Evolutionary conservation across 805 yeast genomes (phyloP).

Genomic region (Yarrowia bubula): DNA sequence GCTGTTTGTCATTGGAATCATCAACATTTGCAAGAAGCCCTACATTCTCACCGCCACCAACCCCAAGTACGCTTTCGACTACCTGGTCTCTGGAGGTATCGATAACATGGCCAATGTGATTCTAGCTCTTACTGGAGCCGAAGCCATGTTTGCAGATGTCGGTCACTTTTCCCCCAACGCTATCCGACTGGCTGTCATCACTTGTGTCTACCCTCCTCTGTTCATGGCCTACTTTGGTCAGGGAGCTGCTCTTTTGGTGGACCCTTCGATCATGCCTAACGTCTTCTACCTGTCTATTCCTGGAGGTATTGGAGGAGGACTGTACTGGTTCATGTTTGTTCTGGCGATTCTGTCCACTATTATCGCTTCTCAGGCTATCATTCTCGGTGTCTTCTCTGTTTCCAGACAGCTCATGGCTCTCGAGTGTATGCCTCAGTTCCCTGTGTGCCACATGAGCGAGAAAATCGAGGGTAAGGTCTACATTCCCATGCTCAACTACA

Average conservation of each 20-base stretch:
- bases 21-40: constrained; percentile 45
- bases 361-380: constrained; percentile 61
- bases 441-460: constrained; percentile 48
- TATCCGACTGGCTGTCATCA: constrained; percentile 48
- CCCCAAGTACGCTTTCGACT: constrained; percentile 51
- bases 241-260: constrained; percentile 42
- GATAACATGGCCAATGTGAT: constrained; percentile 50
- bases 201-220: constrained; percentile 52
- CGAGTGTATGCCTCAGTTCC: constrained; percentile 54
- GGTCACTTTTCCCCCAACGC: constrained; percentile 55
- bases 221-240: constrained; percentile 57
- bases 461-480: constrained; percentile 50
- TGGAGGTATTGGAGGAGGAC: constrained; percentile 6
- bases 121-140: constrained; percentile 58
- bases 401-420: constrained; percentile 52
- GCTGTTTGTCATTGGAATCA: constrained; percentile 48
- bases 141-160: constrained; percentile 64
- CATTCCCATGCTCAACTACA: constrained; percentile 51
- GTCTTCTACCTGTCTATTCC: constrained; percentile 22
- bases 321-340: constrained; percentile 40
- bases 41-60: constrained; percentile 48
- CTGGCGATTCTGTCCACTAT: constrained; percentile 55
- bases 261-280: constrained; percentile 21
- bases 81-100: constrained; percentile 42
- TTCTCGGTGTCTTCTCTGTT: constrained; percentile 55